Percentiles rank a stretch among this genome's conserved stretches.
Conservation (phyloP, 352 stramenopile species). For the Globisporangium abappressorium region DNA sequence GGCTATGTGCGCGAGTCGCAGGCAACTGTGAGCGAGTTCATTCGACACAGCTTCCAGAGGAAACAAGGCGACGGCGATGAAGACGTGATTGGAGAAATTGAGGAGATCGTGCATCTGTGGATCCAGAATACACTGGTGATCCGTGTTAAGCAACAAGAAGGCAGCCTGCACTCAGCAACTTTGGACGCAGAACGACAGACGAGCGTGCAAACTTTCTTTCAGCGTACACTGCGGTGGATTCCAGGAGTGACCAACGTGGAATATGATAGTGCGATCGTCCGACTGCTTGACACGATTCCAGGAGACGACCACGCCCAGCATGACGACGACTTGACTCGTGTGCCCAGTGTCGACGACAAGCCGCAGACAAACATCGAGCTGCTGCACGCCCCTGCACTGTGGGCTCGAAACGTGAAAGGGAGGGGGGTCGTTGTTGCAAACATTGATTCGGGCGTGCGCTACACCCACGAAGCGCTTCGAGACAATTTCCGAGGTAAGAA, state of each 20-base stretch:
- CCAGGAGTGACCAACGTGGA: slow-evolving; percentile 46
- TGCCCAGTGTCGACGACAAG: slow-evolving; percentile 5
- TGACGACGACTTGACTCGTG: too few relatives aligned
- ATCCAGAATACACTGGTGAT: slow-evolving; percentile 61
- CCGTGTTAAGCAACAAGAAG: slow-evolving; percentile 11
- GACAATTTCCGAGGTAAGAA: slow-evolving; percentile 41
- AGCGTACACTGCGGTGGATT: slow-evolving; percentile 25
- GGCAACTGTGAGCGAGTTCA: slow-evolving; percentile 22
- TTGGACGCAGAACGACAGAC: not conserved
- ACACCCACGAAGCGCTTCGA: slow-evolving; percentile 55
- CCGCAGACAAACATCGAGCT: slow-evolving; percentile 46
- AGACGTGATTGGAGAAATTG: slow-evolving; percentile 1
- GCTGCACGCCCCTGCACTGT: slow-evolving; percentile 51
- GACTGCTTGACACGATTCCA: slow-evolving; percentile 18
- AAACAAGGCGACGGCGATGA: not conserved
- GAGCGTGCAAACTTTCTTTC: slow-evolving; percentile 21
- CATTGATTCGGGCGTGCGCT: slow-evolving; percentile 72
- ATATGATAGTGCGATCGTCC: slow-evolving; percentile 26
- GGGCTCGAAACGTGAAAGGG: slow-evolving; percentile 32
- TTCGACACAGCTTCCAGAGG: slow-evolving; percentile 18
- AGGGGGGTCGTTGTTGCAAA: slow-evolving; percentile 53
- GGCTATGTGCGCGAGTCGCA: slow-evolving; percentile 21
- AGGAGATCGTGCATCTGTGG: slow-evolving; percentile 37
- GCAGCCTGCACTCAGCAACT: too few relatives aligned
- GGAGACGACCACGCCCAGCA: not conserved